A percentile compares a stretch with the other conserved stretches of the same genome.
Evolutionary conservation across 1,284 basidiomycete species (phyloP).

Genomic region (Apiotrichum gamsii): DNA sequence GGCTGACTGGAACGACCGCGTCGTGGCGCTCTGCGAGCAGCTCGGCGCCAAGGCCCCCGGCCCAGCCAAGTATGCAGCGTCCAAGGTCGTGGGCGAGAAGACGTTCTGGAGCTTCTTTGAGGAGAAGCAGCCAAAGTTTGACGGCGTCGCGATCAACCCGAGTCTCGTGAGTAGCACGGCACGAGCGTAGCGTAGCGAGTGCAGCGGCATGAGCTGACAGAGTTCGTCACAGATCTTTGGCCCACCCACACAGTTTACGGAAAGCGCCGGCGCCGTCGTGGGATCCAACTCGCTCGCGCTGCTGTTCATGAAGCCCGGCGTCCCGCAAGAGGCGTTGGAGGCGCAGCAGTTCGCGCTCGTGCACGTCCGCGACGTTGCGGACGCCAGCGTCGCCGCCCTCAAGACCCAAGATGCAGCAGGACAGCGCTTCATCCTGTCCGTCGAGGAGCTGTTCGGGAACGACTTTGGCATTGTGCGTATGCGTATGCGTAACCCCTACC

Average conservation of each 20-base stretch:
- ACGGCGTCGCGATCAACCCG: slow-evolving; percentile 11
- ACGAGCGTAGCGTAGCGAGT: too few relatives aligned
- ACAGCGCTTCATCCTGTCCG: slow-evolving; percentile 55
- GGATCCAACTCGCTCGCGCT: slow-evolving; percentile 2
- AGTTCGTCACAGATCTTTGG: slow-evolving; percentile 4
- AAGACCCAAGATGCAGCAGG: slow-evolving; percentile 50
- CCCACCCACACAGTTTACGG: not conserved
- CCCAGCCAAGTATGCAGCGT: slow-evolving; percentile 5
- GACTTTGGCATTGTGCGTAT: slow-evolving; percentile 21
- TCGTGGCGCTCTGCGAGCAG: not conserved
- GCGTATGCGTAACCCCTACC: too few relatives aligned
- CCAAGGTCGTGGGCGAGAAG: slow-evolving; percentile 29
- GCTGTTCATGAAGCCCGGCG: not conserved
- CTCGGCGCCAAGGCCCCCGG: slow-evolving; percentile 1
- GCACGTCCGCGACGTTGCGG: slow-evolving; percentile 9
- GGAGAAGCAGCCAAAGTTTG: not conserved
- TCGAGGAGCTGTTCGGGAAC: slow-evolving; percentile 38
- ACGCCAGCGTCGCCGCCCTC: slow-evolving; percentile 1
- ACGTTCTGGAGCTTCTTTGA: slow-evolving; percentile 30
- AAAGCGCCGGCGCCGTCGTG: not conserved
- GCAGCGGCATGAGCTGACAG: too few relatives aligned
- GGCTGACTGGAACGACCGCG: slow-evolving; percentile 7
- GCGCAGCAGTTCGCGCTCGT: not conserved
- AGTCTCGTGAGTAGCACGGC: slow-evolving; percentile 1
- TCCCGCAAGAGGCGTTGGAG: not conserved